Evolutionary conservation across 345 rosid genomes (phyloP).

Genomic region (Microthlaspi erraticum): DNA sequence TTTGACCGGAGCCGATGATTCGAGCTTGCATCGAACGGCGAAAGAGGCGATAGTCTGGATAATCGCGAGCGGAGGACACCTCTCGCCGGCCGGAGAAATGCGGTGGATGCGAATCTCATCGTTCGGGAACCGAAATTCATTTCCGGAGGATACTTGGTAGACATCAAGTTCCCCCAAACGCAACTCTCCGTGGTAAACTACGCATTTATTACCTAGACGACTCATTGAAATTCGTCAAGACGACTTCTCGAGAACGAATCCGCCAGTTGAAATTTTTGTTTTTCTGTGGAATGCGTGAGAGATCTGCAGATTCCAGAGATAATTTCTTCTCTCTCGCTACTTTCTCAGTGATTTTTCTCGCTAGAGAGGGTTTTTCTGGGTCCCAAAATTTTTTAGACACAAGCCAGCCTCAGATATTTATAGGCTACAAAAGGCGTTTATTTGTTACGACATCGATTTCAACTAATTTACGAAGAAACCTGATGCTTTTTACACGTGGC

Average conservation of each 20-base stretch:
- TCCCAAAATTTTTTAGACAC: constrained; percentile 22
- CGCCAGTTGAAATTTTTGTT: background rate
- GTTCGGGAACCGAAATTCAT: constrained; percentile 78
- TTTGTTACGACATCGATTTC: constrained; percentile 24
- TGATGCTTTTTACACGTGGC: constrained; percentile 40
- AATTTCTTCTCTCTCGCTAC: constrained; percentile 6
- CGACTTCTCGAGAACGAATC: constrained; percentile 8
- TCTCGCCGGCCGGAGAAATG: constrained; percentile 70
- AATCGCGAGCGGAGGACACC: constrained; percentile 93
- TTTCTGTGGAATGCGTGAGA: constrained; percentile 36
- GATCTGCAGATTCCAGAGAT: constrained; percentile 28
- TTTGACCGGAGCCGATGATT: constrained; percentile 64
- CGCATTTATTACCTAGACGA: constrained; percentile 79
- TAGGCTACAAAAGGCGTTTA: constrained; percentile 35
- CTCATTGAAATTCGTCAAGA: constrained; percentile 53
- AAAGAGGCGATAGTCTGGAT: constrained; percentile 84
- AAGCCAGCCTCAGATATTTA: constrained; percentile 38
- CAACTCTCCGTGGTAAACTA: constrained; percentile 78
- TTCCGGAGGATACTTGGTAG: constrained; percentile 53
- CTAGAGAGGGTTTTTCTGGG: constrained; percentile 28
- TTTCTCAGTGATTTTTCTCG: constrained; percentile 33
- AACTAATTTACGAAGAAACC: constrained; percentile 46
- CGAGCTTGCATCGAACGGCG: constrained; percentile 91
- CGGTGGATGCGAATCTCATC: constrained; percentile 91
- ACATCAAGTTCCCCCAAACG: constrained; percentile 85